Conservation (phyloP, 441 rosid genomes). For the Aleurites moluccanus region DNA sequence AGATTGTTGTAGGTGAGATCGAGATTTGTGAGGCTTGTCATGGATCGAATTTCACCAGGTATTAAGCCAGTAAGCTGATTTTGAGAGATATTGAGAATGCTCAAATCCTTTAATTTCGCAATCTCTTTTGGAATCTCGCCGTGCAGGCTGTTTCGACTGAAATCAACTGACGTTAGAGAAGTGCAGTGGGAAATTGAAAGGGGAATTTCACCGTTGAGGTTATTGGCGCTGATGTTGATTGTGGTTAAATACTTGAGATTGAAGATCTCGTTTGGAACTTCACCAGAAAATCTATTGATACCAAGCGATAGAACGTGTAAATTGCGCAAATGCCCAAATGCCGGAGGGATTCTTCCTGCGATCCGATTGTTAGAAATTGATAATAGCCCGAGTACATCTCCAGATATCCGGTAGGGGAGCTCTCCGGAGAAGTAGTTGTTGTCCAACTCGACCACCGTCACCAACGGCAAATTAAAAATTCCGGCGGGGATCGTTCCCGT, state of each 20-base stretch:
- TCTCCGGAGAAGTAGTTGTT: slow-evolving; percentile 74
- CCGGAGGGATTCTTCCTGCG: slow-evolving; percentile 62
- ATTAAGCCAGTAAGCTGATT: slow-evolving; percentile 71
- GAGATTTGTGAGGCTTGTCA: slow-evolving; percentile 70
- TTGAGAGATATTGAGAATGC: slow-evolving; percentile 61
- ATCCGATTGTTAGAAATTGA: slow-evolving; percentile 56
- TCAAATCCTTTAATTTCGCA: slow-evolving; percentile 38
- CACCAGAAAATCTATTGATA: slow-evolving; percentile 51
- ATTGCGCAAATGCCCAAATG: slow-evolving; percentile 46
- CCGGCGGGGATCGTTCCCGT: slow-evolving; percentile 75
- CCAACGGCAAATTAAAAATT: slow-evolving; percentile 51
- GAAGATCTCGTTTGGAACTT: slow-evolving; percentile 56
- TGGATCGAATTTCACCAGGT: slow-evolving; percentile 58
- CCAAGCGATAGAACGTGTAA: slow-evolving; percentile 50
- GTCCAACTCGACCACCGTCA: slow-evolving; percentile 47
- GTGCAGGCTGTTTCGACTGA: slow-evolving; percentile 54
- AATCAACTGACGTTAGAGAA: slow-evolving; percentile 60
- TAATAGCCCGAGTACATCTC: slow-evolving; percentile 40
- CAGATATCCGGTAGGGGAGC: slow-evolving; percentile 62
- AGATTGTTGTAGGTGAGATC: slow-evolving; percentile 74
- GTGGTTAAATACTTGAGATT: slow-evolving; percentile 41
- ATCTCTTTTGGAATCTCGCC: slow-evolving; percentile 65
- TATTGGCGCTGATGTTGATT: slow-evolving; percentile 55
- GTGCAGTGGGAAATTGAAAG: slow-evolving; percentile 40
- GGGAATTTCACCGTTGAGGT: slow-evolving; percentile 59